Evolutionary conservation across 768 basidiomycete species (phyloP), one percentile per base, ranked within the genome.

Genomic region (Russula vinacea): DNA sequence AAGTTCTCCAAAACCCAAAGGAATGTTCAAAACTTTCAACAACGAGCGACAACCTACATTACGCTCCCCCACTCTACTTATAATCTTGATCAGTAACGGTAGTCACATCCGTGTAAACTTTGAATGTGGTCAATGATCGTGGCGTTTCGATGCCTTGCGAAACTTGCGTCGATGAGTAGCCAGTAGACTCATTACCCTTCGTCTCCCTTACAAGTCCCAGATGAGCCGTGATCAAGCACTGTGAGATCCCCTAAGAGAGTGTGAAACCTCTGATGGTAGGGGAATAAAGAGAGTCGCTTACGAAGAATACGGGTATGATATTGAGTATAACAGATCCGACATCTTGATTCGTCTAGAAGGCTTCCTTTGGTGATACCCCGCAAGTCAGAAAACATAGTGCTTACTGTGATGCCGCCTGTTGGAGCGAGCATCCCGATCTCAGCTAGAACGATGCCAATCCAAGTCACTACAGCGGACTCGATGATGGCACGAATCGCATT

Each of bases 381-480:
- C 22, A 32, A n/a, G 2, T 8, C 40, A 10, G 53, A 37, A 24
- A 33, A 9, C n/a, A 40, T 40, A 59, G 42, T 8, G 45, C 63
- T 5, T 58, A 71, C 71, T 29, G 64, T 60, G 49, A 71, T 40
- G 51, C 62, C 65, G 11, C 71, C 67, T 1, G 64, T 58, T 11
- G 71, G 71, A 14, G 64, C 71, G 16, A 70, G 59, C 6, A 67
- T 58, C 39, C 64, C 56, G 37, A 70, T 66, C 62, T 72, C 70
- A 50, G 60, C 64, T 22, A 72, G 45, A 7, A 72, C 58, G n/a
- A 72, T 64, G 8, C 71, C 71, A n/a, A 72, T 42, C 71, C 71
- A 72, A 24, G 71, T 72, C 7, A 71, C 67, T 5, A 67, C 35
- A 17, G 71, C 71, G 16, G 71, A 69, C 60, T 71, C 71, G 59